Base-by-base conservation (phyloP, 2,329 filamentous ascomycete genomes). In the Cercospora zeae-maydis region DNA sequence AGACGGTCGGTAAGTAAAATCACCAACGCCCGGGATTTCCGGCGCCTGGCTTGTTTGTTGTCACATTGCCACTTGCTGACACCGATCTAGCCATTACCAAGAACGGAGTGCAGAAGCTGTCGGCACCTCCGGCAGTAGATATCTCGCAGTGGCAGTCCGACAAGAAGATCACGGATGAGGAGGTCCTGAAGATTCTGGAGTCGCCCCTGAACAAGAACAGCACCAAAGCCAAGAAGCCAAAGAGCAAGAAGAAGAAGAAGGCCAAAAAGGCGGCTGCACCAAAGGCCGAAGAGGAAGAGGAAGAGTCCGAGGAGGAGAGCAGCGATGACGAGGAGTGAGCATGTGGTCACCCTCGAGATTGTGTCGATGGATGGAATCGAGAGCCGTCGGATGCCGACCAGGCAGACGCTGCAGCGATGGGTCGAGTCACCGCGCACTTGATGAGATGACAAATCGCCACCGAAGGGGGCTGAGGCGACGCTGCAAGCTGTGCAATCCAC, bases 131-230 rank as follows among this genome's bases (percentile, higher is more conserved):
- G 66, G 77, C 88, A 21, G 83, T 89, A 67, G 92, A 98, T 75
- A 77, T 95, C 66, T 85, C 84, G 75, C 92, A 93, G 82, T 86
- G 89, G 83, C 89, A 96, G 85, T 89, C 91, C 34, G 93, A 98
- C 78, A 98, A 98, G 86, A 97, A 97, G 86, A 96, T 99, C 74
- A 89, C 88, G 69, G 93, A 98, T 69, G 92, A 96, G 81, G 93
- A 98, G 81, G 84, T 99, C 69, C 87, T 98, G 72, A 91, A 95
- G 84, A 93, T 98, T 68, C 85, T 99, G 57, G 92, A 95, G 80
- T 90, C 91, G 78, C 93, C 93, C 33, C 80, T 96, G 72, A 80
- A 82, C 65, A 86, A 84, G 75, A 80, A 82, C 21, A 80, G 82
- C 47, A 80, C 80, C 58, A 83, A 88, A 69, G 91, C 91, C 80